phyloP scores from a whole-genome alignment of 2,329 filamentous ascomycete species.

The Parastagonospora nodorum region DNA sequence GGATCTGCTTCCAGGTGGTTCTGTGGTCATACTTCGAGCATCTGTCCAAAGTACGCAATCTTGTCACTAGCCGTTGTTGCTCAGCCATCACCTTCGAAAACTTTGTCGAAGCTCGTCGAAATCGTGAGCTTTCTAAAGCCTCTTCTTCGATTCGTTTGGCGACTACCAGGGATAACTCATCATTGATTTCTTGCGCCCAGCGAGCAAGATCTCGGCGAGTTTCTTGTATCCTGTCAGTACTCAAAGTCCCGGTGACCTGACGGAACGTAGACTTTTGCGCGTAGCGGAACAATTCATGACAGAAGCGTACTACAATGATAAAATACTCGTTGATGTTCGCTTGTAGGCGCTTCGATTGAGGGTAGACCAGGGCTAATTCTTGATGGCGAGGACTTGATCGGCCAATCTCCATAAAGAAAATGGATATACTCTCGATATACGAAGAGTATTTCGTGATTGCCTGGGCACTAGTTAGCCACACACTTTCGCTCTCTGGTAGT shows the following conservation, averaged over 20 bases:
- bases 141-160: conserved; percentile 22
- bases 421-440: conserved; percentile 48
- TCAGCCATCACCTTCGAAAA: conserved; percentile 20
- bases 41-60: conserved; percentile 41
- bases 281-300: conserved; percentile 41
- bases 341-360: conserved; percentile 45
- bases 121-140: conserved; percentile 26
- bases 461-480: conserved; percentile 8
- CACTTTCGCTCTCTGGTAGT: not conserved
- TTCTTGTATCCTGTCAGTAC: not conserved
- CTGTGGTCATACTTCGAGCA: conserved; percentile 51
- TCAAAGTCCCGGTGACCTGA: not conserved
- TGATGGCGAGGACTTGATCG: conserved; percentile 49
- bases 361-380: conserved; percentile 47
- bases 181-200: too few species aligned
- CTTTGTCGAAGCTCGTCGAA: conserved; percentile 22
- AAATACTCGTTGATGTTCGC: conserved; percentile 48
- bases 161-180: too few species aligned
- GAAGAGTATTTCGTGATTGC: conserved; percentile 33
- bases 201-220: too few species aligned
- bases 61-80: conserved; percentile 20
- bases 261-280: conserved; percentile 36
- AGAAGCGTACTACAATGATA: conserved; percentile 42
- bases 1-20: conserved; percentile 49
- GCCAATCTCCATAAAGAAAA: conserved; percentile 50